phyloP scores from a whole-genome alignment of 352 stramenopile genomes.

The Plasmopara halstedii region DNA sequence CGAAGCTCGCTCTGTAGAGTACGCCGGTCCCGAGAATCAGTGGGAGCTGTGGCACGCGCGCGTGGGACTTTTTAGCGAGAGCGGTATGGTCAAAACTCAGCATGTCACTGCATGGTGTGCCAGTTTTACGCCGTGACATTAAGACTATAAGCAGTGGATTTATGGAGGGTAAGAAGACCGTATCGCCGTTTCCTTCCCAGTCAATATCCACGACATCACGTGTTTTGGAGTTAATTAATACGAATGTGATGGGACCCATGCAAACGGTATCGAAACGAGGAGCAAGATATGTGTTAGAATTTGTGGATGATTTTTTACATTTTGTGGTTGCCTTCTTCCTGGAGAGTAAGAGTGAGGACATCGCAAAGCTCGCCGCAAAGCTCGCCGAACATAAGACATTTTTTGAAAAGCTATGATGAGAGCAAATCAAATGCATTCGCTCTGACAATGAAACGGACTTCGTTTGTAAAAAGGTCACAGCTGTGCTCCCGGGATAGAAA shows the following conservation, averaged over 20 bases:
- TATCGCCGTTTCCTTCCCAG: no score
- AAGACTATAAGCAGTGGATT: constrained; percentile 9
- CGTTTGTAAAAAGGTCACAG: neutral
- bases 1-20: constrained; percentile 2
- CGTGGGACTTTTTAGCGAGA: constrained; percentile 6
- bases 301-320: neutral
- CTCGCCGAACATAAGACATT: neutral
- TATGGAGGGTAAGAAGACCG: neutral
- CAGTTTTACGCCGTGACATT: neutral
- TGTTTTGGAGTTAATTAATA: constrained; percentile 1
- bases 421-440: neutral
- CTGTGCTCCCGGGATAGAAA: neutral
- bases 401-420: neutral
- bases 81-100: constrained; percentile 1
- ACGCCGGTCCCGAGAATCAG: constrained; percentile 1
- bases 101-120: constrained; percentile 1
- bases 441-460: neutral
- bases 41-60: constrained; percentile 18
- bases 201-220: constrained; percentile 1
- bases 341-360: neutral
- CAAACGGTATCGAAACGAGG: no score
- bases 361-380: neutral
- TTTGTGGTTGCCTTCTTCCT: neutral
- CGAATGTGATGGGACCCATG: no score
- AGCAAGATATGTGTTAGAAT: neutral